phyloP scores from a whole-genome alignment of 345 rosid genomes.

The Salix brachista region DNA sequence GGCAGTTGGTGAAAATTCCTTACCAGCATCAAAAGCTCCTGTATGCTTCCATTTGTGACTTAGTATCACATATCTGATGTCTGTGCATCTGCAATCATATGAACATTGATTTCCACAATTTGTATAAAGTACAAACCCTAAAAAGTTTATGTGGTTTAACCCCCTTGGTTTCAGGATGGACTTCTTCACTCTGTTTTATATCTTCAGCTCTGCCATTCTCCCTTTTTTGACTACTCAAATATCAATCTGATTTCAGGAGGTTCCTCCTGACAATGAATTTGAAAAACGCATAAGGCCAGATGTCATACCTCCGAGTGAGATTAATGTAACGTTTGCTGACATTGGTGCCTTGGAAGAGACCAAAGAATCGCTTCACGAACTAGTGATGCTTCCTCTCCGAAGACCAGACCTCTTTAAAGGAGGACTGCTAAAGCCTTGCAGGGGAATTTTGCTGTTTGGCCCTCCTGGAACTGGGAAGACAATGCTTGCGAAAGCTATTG shows the following conservation, averaged over 20 bases:
- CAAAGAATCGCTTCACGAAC: constrained; percentile 90
- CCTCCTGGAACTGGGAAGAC: constrained; percentile 99
- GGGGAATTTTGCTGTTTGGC: constrained; percentile 92
- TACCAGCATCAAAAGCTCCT: constrained; percentile 39
- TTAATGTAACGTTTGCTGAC: constrained; percentile 65
- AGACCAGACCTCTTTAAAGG: constrained; percentile 88
- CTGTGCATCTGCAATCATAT: neutral
- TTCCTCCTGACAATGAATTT: constrained; percentile 82
- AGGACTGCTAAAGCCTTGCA: constrained; percentile 86
- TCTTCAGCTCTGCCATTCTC: neutral
- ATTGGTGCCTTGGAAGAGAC: constrained; percentile 84
- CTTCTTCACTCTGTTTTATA: neutral
- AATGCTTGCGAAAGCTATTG: constrained; percentile 95
- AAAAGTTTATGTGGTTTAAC: neutral
- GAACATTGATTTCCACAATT: neutral
- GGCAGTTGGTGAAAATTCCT: constrained; percentile 32
- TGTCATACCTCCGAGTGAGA: constrained; percentile 81
- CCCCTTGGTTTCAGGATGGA: neutral
- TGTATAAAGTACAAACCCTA: neutral
- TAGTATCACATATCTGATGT: neutral
- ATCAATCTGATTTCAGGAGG: constrained; percentile 42
- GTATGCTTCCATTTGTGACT: constrained; percentile 28
- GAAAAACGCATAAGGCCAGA: constrained; percentile 97
- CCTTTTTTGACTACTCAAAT: neutral
- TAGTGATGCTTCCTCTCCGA: constrained; percentile 92